A percentile compares a stretch with the other conserved stretches of the same genome.
Evolutionary conservation across 75 land plant species (phyloP).

Genomic region (Selaginella moellendorffii): DNA sequence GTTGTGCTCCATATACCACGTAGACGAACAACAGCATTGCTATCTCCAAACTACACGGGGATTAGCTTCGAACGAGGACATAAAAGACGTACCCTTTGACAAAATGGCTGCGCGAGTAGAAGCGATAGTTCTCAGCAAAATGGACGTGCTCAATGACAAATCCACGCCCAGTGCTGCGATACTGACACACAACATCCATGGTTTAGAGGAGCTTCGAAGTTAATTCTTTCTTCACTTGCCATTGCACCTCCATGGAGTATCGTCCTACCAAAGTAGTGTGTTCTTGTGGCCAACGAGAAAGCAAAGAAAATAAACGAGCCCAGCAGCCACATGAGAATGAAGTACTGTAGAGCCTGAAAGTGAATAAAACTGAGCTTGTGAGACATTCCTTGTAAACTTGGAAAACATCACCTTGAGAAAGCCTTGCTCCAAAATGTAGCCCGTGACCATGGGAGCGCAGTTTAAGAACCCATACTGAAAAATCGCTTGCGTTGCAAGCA

Average conservation of each 20-base stretch:
- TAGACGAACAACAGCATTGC: constrained; percentile 22
- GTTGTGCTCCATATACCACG: constrained; percentile 39
- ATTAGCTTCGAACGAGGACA: neutral
- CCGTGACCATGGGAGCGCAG: constrained; percentile 88
- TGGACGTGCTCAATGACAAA: constrained; percentile 91
- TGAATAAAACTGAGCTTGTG: too few species aligned
- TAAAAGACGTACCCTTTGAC: constrained; percentile 61
- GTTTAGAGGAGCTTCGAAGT: neutral
- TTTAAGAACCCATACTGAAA: constrained; percentile 86
- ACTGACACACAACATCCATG: constrained; percentile 30
- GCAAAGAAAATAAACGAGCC: constrained; percentile 85
- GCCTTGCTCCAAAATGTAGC: constrained; percentile 70
- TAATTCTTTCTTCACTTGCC: too few species aligned
- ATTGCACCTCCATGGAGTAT: constrained; percentile 97
- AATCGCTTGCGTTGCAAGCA: constrained; percentile 70
- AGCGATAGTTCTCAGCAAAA: constrained; percentile 88
- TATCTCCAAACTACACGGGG: constrained; percentile 27
- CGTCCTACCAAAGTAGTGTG: constrained; percentile 93
- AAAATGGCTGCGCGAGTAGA: constrained; percentile 95
- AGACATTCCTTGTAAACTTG: neutral
- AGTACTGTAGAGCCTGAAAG: constrained; percentile 72
- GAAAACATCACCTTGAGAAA: constrained; percentile 42
- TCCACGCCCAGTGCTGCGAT: constrained; percentile 89
- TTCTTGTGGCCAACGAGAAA: constrained; percentile 87
- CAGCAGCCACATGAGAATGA: constrained; percentile 83